Conservation (phyloP, 2,329 filamentous ascomycete genomes). For the Ascochyta rabiei region DNA sequence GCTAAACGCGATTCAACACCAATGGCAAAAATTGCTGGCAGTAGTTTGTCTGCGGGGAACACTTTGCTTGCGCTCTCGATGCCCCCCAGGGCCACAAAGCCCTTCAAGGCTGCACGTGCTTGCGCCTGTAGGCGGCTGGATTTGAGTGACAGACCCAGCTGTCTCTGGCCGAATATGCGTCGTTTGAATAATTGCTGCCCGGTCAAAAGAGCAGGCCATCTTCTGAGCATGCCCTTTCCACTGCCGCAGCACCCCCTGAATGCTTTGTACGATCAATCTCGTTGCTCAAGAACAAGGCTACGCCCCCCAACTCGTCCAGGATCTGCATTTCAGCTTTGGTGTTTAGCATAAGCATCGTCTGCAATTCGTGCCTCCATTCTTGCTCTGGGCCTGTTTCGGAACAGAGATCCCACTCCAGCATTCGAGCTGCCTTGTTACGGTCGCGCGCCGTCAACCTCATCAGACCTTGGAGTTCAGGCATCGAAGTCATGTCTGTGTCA, state of each 20-base stretch:
- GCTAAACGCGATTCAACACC: background rate
- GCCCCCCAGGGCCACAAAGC: background rate
- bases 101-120: background rate
- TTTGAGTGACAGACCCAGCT: background rate
- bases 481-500: slow-evolving; percentile 15
- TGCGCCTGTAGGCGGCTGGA: background rate
- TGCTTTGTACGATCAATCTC: slow-evolving; percentile 22
- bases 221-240: slow-evolving; percentile 20
- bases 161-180: background rate
- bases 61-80: background rate
- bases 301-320: slow-evolving; percentile 56
- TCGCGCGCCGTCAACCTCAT: slow-evolving; percentile 63
- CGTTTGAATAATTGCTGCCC: background rate
- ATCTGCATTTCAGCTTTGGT: slow-evolving; percentile 80
- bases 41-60: background rate
- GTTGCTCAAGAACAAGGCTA: slow-evolving; percentile 39
- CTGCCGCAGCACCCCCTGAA: slow-evolving; percentile 6
- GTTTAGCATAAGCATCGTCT: slow-evolving; percentile 75
- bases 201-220: slow-evolving; percentile 37
- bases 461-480: slow-evolving; percentile 46
- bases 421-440: slow-evolving; percentile 61
- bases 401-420: slow-evolving; percentile 56
- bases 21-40: background rate
- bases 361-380: slow-evolving; percentile 63
- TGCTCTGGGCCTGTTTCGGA: slow-evolving; percentile 42